Evolutionary conservation across 2,329 filamentous ascomycete genomes (phyloP).

Genomic region (Ramularia endophylla): DNA sequence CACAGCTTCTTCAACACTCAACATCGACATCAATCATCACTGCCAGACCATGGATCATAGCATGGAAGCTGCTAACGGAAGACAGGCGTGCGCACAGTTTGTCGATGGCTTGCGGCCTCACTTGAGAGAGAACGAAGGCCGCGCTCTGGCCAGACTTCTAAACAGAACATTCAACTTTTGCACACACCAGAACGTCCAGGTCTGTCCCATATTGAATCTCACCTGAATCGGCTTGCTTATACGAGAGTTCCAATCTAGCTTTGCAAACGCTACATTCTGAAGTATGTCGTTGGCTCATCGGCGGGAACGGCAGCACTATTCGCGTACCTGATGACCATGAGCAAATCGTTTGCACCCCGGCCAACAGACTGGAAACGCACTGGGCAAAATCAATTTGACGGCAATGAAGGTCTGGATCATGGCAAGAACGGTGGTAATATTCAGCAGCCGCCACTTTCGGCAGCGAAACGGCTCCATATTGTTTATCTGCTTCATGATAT

Average conservation of each 20-base stretch:
- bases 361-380: slow-evolving; percentile 1
- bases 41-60: too few species aligned
- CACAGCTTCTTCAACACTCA: too few species aligned
- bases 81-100: not conserved
- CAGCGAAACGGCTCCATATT: slow-evolving; percentile 19
- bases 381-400: slow-evolving; percentile 2
- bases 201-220: slow-evolving; percentile 11
- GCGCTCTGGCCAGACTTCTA: slow-evolving; percentile 7
- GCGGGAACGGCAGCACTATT: slow-evolving; percentile 10
- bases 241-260: slow-evolving; percentile 10
- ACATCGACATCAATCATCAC: too few species aligned
- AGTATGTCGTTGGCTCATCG: slow-evolving; percentile 12
- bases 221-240: slow-evolving; percentile 13
- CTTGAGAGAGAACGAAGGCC: slow-evolving; percentile 1
- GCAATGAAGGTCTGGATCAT: slow-evolving; percentile 10
- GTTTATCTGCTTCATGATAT: slow-evolving; percentile 19
- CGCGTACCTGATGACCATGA: slow-evolving; percentile 15
- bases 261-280: slow-evolving; percentile 18
- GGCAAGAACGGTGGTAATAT: slow-evolving; percentile 3
- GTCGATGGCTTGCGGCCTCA: not conserved
- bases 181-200: slow-evolving; percentile 19
- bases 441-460: slow-evolving; percentile 13
- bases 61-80: not conserved
- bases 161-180: slow-evolving; percentile 18
- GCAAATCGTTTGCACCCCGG: slow-evolving; percentile 10